Conservation (phyloP, 2,329 filamentous ascomycete genomes). For the Colletotrichum theobromicola region DNA sequence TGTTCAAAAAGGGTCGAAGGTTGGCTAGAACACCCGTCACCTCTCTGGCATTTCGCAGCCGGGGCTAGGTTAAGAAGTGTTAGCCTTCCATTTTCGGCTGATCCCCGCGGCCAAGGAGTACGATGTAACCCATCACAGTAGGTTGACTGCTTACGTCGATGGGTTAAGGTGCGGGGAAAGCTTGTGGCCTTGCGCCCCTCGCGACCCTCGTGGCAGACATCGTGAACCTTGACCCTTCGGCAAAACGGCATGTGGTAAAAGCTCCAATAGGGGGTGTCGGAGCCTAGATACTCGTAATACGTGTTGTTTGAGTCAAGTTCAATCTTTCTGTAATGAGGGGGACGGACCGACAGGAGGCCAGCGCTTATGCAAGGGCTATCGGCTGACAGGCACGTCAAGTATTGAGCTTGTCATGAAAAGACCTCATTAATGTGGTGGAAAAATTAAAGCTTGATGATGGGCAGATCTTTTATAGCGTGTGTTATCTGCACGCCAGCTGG, state of each 20-base stretch:
- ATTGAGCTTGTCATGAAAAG: background rate
- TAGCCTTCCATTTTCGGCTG: background rate
- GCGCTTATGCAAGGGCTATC: background rate
- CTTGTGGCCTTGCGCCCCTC: background rate
- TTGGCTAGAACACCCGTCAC: background rate
- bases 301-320: background rate
- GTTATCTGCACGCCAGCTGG: too few species aligned
- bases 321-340: background rate
- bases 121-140: background rate
- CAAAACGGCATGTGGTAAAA: background rate
- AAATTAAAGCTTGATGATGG: background rate
- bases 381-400: background rate
- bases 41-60: background rate
- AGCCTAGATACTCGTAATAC: background rate
- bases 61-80: background rate
- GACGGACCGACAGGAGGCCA: background rate
- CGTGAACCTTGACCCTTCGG: background rate
- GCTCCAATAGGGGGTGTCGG: background rate
- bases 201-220: background rate
- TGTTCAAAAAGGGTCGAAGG: constrained; percentile 29
- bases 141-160: background rate
- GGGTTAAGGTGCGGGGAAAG: background rate
- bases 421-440: background rate
- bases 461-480: background rate
- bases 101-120: background rate